Evolutionary conservation across 257 asterid species (phyloP).

Genomic region (Solanum dulcamara): DNA sequence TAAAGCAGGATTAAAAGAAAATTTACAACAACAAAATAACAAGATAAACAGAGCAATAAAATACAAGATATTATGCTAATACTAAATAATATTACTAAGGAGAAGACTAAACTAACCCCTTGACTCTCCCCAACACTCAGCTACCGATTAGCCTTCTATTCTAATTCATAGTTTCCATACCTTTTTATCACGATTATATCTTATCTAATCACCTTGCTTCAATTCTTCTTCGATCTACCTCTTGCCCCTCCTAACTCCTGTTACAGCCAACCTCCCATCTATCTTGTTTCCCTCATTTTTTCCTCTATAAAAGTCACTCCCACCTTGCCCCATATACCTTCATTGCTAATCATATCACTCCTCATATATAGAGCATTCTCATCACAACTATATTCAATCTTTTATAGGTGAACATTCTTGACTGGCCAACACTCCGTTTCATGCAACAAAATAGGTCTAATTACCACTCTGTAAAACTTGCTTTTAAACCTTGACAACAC

Average conservation of each 20-base stretch:
- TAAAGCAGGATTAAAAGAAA: no score
- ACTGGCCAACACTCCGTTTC: background rate
- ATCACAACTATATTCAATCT: background rate
- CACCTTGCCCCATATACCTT: background rate
- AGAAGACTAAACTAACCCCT: background rate
- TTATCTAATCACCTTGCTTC: background rate
- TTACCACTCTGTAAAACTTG: background rate
- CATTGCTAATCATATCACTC: background rate
- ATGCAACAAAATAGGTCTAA: background rate
- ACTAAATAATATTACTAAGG: no score
- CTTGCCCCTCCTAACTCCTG: background rate
- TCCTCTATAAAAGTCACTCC: background rate
- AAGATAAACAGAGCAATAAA: background rate
- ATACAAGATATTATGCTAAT: background rate
- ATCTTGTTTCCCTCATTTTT: background rate
- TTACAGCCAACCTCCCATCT: background rate
- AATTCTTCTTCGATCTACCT: background rate
- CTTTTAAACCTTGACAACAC: background rate
- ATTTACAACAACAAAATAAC: background rate
- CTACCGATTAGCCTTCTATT: background rate
- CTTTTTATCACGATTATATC: background rate
- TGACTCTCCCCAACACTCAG: background rate
- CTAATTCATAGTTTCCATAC: accelerated
- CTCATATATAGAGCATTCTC: background rate
- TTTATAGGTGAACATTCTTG: background rate